Conservation (phyloP, 192 early-diverging fungal species). For the Coemansia erecta region DNA sequence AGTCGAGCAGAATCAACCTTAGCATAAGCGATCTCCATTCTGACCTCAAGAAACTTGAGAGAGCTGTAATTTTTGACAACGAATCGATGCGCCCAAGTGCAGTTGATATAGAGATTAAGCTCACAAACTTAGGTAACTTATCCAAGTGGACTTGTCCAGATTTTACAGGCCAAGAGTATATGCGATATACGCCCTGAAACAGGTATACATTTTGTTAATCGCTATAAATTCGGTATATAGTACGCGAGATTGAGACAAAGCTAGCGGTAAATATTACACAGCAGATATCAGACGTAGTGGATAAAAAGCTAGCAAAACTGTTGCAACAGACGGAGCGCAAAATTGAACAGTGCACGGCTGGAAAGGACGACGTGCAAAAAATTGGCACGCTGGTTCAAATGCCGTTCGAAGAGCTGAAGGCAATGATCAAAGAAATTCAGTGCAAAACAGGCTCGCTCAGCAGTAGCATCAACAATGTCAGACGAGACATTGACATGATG, state of each 20-base stretch:
- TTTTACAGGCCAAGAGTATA: background rate
- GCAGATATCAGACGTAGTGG: background rate
- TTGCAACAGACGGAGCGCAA: slow-evolving; percentile 3
- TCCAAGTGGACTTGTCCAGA: background rate
- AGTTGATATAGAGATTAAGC: slow-evolving; percentile 41
- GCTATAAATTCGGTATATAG: background rate
- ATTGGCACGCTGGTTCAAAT: background rate
- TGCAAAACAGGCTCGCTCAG: background rate
- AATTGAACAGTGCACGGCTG: background rate
- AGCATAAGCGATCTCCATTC: slow-evolving; percentile 48
- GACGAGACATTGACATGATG: too few species aligned
- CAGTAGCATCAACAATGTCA: background rate
- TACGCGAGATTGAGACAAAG: slow-evolving; percentile 14
- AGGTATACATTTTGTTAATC: too few species aligned
- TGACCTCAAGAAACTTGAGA: slow-evolving; percentile 43
- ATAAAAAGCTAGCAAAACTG: slow-evolving; percentile 4
- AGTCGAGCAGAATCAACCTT: slow-evolving; percentile 43
- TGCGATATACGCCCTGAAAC: background rate
- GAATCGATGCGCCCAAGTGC: slow-evolving; percentile 15
- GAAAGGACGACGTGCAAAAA: background rate
- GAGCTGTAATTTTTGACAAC: slow-evolving; percentile 22
- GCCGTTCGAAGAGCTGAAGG: background rate
- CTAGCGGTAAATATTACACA: slow-evolving; percentile 4
- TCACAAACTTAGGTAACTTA: slow-evolving; percentile 34
- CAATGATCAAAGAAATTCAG: background rate